Base-by-base conservation (phyloP, 2,329 filamentous ascomycete species). In the Boeremia lycopersici region DNA sequence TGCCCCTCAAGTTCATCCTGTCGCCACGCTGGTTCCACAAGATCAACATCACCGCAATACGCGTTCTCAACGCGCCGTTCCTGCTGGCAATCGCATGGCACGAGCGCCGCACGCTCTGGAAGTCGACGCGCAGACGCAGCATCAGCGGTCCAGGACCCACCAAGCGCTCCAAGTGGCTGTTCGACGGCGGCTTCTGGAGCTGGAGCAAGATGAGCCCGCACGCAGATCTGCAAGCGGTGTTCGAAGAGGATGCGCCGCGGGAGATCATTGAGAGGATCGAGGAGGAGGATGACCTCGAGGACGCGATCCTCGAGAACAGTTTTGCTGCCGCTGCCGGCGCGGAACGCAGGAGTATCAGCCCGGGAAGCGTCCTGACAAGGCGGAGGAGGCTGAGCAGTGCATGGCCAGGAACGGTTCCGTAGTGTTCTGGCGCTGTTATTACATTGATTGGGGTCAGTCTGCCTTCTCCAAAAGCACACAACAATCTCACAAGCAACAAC, bases 21-120 rank as follows among this genome's bases (percentile, higher is more conserved):
- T 86, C 86, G n/a, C 86, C 89, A 0, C 86, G 91, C 39, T 93
- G 90, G 90, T 95, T 95, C 70, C 91, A 96, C 79, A 95, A 93
- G 76, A 89, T 93, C 67, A 92, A 96, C 70, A 90, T 96, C 53
- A 85, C 86, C 53, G 84, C 85, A 9, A 88, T 95, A 19, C 86
- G 90, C 33, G 77, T 86, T 8, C 82, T 93, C 65, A 95, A 95
- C 72, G 80, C 89, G 2, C 91, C 91, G 0, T 78, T 93, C 5
- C 80, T 96, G 1, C 80, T 93, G 4, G 64, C 88, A 56, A 89
- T 96, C 56, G 85, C 87, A 15, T 76, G 87, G 17, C 82, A 87
- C 58, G 91, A 96, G 74, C 85, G 91, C 45, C 82, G 84, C 6
- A 78, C 85, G 9, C 81, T 93, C 13, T 91, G 89, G 88, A 78